These are phyloP conservation scores for Hyparrhenia diplandra DNA, from an alignment of 176 grass and related monocot genomes.

Conservation along the genomic window DNA sequence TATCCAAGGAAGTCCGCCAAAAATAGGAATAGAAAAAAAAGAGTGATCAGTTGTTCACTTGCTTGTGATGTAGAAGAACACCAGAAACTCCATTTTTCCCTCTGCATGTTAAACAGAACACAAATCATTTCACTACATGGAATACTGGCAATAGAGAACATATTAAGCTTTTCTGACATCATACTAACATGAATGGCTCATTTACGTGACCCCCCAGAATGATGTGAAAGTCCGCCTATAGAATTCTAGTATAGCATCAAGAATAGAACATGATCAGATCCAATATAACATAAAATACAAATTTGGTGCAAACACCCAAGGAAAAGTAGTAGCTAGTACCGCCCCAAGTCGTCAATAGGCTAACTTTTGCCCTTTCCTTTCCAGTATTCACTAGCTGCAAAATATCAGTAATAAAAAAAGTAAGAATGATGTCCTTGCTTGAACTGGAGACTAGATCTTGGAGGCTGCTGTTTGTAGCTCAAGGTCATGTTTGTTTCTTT, in stretches of 20 bases:
- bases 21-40: slow-evolving; percentile 32
- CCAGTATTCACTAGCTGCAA: slow-evolving; percentile 90
- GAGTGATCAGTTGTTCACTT: slow-evolving; percentile 52
- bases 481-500: neutral
- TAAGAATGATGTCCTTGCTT: neutral
- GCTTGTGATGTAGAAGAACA: slow-evolving; percentile 97
- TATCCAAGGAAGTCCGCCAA: slow-evolving; percentile 20
- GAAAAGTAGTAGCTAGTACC: slow-evolving; percentile 44
- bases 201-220: slow-evolving; percentile 85
- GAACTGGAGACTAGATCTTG: neutral
- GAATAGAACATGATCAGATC: slow-evolving; percentile 30
- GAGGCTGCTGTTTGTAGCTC: neutral
- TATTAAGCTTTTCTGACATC: neutral
- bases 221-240: slow-evolving; percentile 85
- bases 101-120: slow-evolving; percentile 40
- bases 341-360: slow-evolving; percentile 94
- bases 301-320: neutral
- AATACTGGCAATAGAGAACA: slow-evolving; percentile 20
- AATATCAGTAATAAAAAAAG: slow-evolving; percentile 23
- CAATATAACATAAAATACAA: slow-evolving; percentile 15
- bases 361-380: slow-evolving; percentile 94
- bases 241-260: slow-evolving; percentile 69
- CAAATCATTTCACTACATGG: slow-evolving; percentile 23
- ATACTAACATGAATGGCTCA: slow-evolving; percentile 89
- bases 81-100: slow-evolving; percentile 92